Evolutionary conservation across 371 early-diverging fungal genomes (phyloP).

Genomic region (Mucor plumbeus): DNA sequence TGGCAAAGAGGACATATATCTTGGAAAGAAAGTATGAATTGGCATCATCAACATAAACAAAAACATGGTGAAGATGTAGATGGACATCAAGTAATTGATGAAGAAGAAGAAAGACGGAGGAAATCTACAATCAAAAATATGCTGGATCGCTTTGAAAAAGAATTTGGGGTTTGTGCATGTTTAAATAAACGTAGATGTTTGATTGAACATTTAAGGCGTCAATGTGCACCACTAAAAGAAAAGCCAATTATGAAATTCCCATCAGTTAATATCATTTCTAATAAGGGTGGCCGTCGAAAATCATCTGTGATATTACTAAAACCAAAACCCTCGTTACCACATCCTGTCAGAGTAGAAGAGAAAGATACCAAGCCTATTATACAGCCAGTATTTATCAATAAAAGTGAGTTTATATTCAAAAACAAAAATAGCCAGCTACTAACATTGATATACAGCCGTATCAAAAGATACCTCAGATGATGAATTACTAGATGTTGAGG

Average conservation of each 20-base stretch:
- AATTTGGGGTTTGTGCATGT: conserved; percentile 55
- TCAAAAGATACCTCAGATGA: conserved; percentile 26
- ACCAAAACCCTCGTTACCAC: conserved; percentile 10
- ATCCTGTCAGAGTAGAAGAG: neutral
- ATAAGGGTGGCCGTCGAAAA: conserved; percentile 15
- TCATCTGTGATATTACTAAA: conserved; percentile 21
- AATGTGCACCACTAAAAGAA: conserved; percentile 15
- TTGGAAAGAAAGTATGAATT: conserved; percentile 38
- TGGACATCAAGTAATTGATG: conserved; percentile 35
- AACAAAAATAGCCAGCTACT: too few relatives aligned
- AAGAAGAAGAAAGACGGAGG: conserved; percentile 33
- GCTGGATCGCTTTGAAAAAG: conserved; percentile 41
- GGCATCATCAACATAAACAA: conserved; percentile 23
- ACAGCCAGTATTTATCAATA: neutral
- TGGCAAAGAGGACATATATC: conserved; percentile 44
- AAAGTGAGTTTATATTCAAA: neutral
- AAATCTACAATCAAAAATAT: conserved; percentile 43
- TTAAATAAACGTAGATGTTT: conserved; percentile 45
- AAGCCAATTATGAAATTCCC: neutral
- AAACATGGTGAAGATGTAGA: conserved; percentile 7
- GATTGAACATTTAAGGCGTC: conserved; percentile 37
- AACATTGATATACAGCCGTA: neutral
- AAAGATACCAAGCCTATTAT: neutral
- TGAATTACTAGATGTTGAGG: conserved; percentile 33
- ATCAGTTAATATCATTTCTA: neutral